Conservation (phyloP, 2,329 filamentous ascomycete species). For the Colletotrichum lentis region DNA sequence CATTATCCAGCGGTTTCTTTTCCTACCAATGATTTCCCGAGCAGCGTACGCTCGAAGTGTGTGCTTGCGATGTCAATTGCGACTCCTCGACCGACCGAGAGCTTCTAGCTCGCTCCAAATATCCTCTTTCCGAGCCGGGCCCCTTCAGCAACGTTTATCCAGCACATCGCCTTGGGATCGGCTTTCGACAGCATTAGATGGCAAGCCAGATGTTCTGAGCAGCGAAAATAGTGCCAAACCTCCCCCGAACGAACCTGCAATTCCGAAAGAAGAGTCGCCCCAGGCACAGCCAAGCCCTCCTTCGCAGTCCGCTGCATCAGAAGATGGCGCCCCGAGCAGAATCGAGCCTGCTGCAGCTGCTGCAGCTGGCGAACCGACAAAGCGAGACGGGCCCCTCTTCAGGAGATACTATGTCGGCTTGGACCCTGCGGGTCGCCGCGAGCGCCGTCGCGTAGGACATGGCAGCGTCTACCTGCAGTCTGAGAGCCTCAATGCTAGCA, state of each 20-base stretch:
- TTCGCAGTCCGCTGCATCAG: not conserved
- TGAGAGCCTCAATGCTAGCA: constrained; percentile 43
- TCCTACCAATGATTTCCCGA: constrained; percentile 49
- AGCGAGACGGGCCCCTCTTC: not conserved
- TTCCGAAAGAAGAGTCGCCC: not conserved
- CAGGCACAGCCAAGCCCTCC: not conserved
- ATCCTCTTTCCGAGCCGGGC: constrained; percentile 9
- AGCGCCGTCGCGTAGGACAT: constrained; percentile 11
- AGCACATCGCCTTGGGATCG: constrained; percentile 32
- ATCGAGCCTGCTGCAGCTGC: not conserved
- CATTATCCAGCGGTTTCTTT: constrained; percentile 12
- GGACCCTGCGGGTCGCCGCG: not conserved
- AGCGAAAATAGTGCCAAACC: not conserved
- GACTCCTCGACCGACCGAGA: constrained; percentile 40
- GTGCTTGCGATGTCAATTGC: constrained; percentile 48
- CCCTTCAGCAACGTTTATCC: constrained; percentile 24
- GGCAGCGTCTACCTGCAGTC: constrained; percentile 25
- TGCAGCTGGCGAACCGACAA: not conserved
- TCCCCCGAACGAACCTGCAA: not conserved
- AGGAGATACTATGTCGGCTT: not conserved
- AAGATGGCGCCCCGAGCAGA: constrained; percentile 1
- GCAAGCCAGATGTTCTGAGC: not conserved
- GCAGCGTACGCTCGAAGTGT: constrained; percentile 46
- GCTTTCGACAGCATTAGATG: constrained; percentile 4
- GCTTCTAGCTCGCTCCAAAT: constrained; percentile 20